phyloP scores from a whole-genome alignment of 139 green algal genomes.

The Tetraselmis chui region DNA sequence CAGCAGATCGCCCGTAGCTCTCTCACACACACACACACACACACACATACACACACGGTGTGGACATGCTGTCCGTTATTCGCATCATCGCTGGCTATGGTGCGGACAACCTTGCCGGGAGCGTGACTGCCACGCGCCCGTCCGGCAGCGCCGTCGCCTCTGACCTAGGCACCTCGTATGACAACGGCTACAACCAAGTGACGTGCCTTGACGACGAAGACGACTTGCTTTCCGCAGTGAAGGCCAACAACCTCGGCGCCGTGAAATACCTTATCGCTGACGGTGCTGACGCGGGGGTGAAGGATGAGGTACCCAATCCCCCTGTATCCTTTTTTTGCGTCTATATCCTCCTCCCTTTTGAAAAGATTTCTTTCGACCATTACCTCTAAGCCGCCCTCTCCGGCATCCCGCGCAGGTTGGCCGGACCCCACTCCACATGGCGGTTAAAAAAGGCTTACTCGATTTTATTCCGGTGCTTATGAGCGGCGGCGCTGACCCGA shows the following conservation, averaged over 20 bases:
- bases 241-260: background rate
- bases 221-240: background rate
- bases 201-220: background rate
- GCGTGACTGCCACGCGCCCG: background rate
- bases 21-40: too few species aligned
- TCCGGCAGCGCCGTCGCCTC: background rate
- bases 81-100: background rate
- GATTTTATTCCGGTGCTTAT: background rate
- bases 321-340: too few species aligned
- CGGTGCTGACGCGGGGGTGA: background rate
- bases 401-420: background rate
- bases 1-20: too few species aligned
- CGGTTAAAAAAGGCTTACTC: background rate
- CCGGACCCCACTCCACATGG: background rate
- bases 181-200: background rate
- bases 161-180: background rate
- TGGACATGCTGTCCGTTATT: background rate
- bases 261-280: background rate
- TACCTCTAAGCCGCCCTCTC: too few species aligned
- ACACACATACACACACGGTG: too few species aligned
- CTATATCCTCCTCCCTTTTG: too few species aligned
- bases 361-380: too few species aligned
- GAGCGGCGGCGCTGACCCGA: background rate
- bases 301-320: background rate
- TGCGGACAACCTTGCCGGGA: background rate